Conservation (phyloP, 139 green algal species). For the Pleodorina starrii region DNA sequence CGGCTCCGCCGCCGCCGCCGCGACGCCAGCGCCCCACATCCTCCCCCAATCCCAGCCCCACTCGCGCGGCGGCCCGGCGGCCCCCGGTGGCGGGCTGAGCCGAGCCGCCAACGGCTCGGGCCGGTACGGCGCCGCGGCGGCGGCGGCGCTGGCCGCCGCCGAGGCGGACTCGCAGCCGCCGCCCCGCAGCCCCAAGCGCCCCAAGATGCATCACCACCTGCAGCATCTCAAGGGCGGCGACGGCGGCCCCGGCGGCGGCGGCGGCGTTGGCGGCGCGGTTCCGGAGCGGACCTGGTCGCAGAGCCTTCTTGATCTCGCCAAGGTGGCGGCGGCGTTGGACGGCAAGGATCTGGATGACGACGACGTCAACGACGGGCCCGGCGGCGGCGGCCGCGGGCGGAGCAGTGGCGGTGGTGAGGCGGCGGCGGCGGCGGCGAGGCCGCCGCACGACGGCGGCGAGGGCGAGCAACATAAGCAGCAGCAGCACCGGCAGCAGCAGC, state of each 20-base stretch:
- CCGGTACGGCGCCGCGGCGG: neutral
- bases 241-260: neutral
- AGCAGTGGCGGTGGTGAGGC: too few relatives aligned
- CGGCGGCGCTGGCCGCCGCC: neutral
- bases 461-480: neutral
- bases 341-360: slow-evolving; percentile 32
- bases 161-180: neutral
- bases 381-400: too few relatives aligned
- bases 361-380: neutral
- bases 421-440: neutral
- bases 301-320: slow-evolving; percentile 45
- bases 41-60: too few relatives aligned
- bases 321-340: slow-evolving; percentile 35
- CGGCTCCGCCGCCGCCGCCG: neutral
- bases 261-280: too few relatives aligned
- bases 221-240: neutral
- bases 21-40: neutral
- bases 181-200: slow-evolving; percentile 34
- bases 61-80: too few relatives aligned
- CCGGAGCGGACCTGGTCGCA: slow-evolving; percentile 1
- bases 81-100: neutral
- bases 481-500: neutral
- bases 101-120: neutral
- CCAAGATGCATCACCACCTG: slow-evolving; percentile 7
- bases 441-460: neutral